Evolutionary conservation across 345 rosid genomes (phyloP).

Genomic region (Rubroshorea leprosula): DNA sequence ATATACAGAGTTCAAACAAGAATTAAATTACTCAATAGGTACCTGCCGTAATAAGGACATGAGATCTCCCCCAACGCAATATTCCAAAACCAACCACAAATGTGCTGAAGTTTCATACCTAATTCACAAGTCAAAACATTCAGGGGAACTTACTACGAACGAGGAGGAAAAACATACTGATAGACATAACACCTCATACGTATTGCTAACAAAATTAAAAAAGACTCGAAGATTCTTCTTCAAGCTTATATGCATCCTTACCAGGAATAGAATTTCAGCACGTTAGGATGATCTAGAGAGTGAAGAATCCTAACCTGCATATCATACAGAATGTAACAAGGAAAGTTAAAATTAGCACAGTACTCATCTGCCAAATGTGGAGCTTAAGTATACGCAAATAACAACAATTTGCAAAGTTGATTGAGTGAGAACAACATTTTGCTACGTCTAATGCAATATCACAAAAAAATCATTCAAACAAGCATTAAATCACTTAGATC

Average conservation of each 20-base stretch:
- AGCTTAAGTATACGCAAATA: too few relatives aligned
- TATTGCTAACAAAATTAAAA: too few relatives aligned
- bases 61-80: constrained; percentile 94
- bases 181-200: not conserved
- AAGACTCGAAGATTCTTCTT: not conserved
- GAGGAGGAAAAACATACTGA: constrained; percentile 3
- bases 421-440: not conserved
- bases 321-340: not conserved
- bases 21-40: constrained; percentile 8
- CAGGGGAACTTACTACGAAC: not conserved
- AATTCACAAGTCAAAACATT: not conserved
- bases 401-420: not conserved
- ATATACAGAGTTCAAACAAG: not conserved
- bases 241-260: constrained; percentile 21
- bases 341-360: not conserved
- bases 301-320: constrained; percentile 92
- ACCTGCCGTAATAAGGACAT: constrained; percentile 86
- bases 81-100: constrained; percentile 96
- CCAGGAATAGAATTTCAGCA: constrained; percentile 85
- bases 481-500: not conserved
- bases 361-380: too few relatives aligned
- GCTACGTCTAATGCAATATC: not conserved
- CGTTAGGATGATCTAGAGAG: constrained; percentile 70
- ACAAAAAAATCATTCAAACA: not conserved
- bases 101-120: constrained; percentile 99